Evolutionary conservation across 768 basidiomycete genomes (phyloP).

Genomic region (Boletus vinaceobasis): DNA sequence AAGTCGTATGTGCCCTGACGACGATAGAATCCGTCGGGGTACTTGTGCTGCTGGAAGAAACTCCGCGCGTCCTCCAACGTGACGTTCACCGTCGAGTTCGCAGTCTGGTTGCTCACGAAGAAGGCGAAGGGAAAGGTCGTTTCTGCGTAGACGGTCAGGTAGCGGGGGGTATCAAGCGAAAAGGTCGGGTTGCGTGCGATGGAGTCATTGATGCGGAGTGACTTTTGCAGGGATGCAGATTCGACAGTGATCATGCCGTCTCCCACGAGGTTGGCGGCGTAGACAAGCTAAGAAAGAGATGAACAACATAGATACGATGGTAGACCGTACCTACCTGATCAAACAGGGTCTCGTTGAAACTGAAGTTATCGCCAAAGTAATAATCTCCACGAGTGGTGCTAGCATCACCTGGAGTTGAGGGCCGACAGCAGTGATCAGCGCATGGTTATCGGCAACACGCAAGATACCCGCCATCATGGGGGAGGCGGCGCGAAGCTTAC

Average conservation of each 20-base stretch:
- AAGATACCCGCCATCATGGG: not conserved
- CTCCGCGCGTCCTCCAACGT: constrained; percentile 17
- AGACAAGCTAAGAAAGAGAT: constrained; percentile 9
- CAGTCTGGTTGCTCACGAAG: constrained; percentile 18
- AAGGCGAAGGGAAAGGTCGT: constrained; percentile 26
- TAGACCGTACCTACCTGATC: constrained; percentile 3
- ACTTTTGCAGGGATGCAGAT: constrained; percentile 21
- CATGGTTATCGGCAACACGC: not conserved
- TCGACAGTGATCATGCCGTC: constrained; percentile 19
- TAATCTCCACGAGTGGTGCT: constrained; percentile 25
- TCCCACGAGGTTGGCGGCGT: constrained; percentile 19
- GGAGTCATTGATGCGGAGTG: constrained; percentile 22
- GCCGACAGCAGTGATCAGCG: not conserved
- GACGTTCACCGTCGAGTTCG: constrained; percentile 11
- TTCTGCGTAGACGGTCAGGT: constrained; percentile 22
- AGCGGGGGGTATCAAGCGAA: constrained; percentile 20
- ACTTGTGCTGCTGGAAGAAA: constrained; percentile 18
- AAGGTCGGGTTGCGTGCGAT: constrained; percentile 25
- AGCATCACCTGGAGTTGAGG: constrained; percentile 16
- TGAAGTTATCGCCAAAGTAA: constrained; percentile 26
- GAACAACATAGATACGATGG: not conserved
- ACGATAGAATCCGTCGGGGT: constrained; percentile 18
- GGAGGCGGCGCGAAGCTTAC: not conserved
- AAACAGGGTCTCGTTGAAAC: constrained; percentile 27
- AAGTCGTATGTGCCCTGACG: constrained; percentile 16